Evolutionary conservation across 495 filamentous ascomycete genomes (phyloP).

Genomic region (Friedmanniomyces endolithicus): DNA sequence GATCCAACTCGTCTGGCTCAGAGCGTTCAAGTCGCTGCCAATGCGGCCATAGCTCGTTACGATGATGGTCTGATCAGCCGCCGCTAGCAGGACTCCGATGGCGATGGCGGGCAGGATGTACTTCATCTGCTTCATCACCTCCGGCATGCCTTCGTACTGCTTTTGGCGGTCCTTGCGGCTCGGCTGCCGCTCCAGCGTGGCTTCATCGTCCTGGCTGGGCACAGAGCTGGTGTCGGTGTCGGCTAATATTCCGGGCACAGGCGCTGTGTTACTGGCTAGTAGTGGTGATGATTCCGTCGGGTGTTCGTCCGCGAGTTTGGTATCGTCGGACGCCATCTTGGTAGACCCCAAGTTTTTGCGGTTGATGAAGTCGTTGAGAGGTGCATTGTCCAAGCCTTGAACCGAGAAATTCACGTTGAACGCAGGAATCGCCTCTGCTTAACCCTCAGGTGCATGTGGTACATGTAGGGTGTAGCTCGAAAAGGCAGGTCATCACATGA

Average conservation of each 20-base stretch:
- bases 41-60: constrained; percentile 70
- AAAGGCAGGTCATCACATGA: no score
- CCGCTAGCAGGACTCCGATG: constrained; percentile 57
- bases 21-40: constrained; percentile 63
- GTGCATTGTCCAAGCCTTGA: no score
- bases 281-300: constrained; percentile 26
- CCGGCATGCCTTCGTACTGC: constrained; percentile 32
- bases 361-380: no score
- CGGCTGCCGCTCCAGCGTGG: constrained; percentile 16
- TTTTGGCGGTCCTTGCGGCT: constrained; percentile 17
- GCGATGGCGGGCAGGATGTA: constrained; percentile 45
- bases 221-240: not conserved
- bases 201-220: not conserved
- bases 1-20: constrained; percentile 76
- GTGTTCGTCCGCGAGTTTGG: no score
- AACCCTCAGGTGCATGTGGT: no score
- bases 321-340: no score
- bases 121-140: constrained; percentile 36
- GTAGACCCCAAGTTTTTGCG: no score
- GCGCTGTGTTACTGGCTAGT: constrained; percentile 7
- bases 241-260: constrained; percentile 7
- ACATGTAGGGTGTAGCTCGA: no score
- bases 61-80: constrained; percentile 73
- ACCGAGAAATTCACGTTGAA: no score
- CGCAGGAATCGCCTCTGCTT: no score